These are phyloP conservation scores for Solanum appendiculatum DNA, from an alignment of 257 asterid species.

Conservation along the genomic window DNA sequence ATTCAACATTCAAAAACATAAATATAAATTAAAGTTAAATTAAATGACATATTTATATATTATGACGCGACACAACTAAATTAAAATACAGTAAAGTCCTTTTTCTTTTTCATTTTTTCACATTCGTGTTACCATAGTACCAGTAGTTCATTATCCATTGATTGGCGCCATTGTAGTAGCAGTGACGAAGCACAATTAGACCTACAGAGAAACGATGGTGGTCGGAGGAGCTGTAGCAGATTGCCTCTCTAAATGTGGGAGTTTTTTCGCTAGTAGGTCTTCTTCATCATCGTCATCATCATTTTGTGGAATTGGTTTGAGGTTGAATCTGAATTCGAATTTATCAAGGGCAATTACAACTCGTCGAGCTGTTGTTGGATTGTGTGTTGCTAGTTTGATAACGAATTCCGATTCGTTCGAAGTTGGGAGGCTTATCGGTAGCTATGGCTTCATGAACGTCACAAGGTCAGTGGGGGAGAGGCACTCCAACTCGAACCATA, in stretches of 20 bases:
- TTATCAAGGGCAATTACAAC: neutral
- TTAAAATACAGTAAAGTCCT: neutral
- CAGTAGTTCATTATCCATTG: neutral
- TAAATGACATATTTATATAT: too few relatives aligned
- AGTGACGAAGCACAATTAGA: neutral
- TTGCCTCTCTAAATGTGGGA: neutral
- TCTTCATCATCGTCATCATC: neutral
- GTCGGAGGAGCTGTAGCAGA: neutral
- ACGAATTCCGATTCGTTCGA: slow-evolving; percentile 59
- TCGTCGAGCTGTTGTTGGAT: slow-evolving; percentile 3
- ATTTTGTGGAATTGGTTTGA: neutral
- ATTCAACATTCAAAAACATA: too few relatives aligned
- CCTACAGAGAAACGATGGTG: neutral
- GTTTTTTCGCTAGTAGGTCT: neutral
- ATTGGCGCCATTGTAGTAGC: neutral
- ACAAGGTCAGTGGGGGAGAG: slow-evolving; percentile 39
- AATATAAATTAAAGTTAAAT: too few relatives aligned
- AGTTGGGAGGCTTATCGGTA: slow-evolving; percentile 78
- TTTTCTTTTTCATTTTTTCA: neutral
- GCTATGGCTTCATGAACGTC: slow-evolving; percentile 85
- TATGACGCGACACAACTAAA: neutral
- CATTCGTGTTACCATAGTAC: neutral
- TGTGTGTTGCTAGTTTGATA: slow-evolving; percentile 48
- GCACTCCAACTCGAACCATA: neutral
- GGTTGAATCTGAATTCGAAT: neutral